Evolutionary conservation across 139 green algal genomes (phyloP).

Genomic region (Chlorokybus atmophyticus): DNA sequence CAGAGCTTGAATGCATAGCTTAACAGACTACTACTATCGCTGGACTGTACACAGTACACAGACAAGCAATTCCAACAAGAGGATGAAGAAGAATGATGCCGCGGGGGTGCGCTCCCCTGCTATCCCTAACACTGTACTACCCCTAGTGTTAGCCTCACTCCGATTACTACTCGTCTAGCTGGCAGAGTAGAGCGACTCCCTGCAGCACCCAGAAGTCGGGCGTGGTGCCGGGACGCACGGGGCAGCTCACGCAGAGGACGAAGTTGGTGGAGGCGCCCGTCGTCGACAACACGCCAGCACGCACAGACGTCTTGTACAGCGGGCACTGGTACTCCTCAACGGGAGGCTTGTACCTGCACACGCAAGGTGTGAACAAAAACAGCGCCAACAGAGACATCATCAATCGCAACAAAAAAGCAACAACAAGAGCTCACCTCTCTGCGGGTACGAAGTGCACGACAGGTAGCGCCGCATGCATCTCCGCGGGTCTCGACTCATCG

Average conservation of each 20-base stretch:
- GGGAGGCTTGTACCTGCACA: constrained; percentile 32
- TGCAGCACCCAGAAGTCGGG: constrained; percentile 61
- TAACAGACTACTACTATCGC: too few relatives aligned
- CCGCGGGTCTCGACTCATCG: constrained; percentile 43
- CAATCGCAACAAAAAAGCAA: background rate
- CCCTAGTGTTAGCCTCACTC: too few relatives aligned
- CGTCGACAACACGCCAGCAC: constrained; percentile 59
- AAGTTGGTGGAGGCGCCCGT: constrained; percentile 72
- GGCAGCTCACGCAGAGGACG: constrained; percentile 51
- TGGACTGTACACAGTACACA: too few relatives aligned
- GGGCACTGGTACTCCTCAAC: constrained; percentile 51
- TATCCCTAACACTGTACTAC: too few relatives aligned
- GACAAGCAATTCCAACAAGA: too few relatives aligned
- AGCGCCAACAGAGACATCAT: background rate
- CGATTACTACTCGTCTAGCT: constrained; percentile 44
- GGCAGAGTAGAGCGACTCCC: constrained; percentile 57
- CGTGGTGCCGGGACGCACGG: constrained; percentile 36
- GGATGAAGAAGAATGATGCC: too few relatives aligned
- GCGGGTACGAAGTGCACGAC: constrained; percentile 45
- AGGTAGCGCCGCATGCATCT: constrained; percentile 58
- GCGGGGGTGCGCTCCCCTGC: too few relatives aligned
- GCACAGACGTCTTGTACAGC: constrained; percentile 67
- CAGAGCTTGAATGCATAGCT: too few relatives aligned
- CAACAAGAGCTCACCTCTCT: background rate
- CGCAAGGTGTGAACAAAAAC: too few relatives aligned